phyloP scores from a whole-genome alignment of 129 eudicot genomes.

The Apium graveolens region DNA sequence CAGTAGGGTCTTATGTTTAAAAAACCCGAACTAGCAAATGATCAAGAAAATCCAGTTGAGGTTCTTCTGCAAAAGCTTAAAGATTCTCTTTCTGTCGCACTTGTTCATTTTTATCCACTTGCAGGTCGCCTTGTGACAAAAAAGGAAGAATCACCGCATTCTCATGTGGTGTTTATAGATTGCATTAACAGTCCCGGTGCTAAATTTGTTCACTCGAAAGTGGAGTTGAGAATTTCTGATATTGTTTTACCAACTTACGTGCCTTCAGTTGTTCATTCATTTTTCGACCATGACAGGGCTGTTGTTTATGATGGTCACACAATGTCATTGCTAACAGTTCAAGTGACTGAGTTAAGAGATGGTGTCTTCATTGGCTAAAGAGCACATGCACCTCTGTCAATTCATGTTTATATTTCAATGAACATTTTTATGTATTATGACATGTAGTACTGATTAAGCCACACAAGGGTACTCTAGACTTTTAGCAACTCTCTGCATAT shows the following conservation, averaged over 20 bases:
- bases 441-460: too few relatives aligned
- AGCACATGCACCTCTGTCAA: too few relatives aligned
- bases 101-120: slow-evolving; percentile 48
- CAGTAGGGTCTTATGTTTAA: slow-evolving; percentile 54
- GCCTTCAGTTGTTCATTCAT: slow-evolving; percentile 46
- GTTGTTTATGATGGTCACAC: slow-evolving; percentile 43
- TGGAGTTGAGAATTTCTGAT: slow-evolving; percentile 23
- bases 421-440: too few relatives aligned
- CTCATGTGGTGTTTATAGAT: slow-evolving; percentile 21
- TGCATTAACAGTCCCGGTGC: slow-evolving; percentile 54
- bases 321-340: slow-evolving; percentile 39
- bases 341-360: slow-evolving; percentile 48
- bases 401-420: too few relatives aligned
- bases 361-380: slow-evolving; percentile 62
- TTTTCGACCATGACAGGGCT: slow-evolving; percentile 46
- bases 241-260: slow-evolving; percentile 38
- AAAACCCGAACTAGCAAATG: slow-evolving; percentile 18
- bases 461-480: too few relatives aligned
- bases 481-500: too few relatives aligned
- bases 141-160: slow-evolving; percentile 25
- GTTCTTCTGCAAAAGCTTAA: slow-evolving; percentile 38
- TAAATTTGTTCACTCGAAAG: slow-evolving; percentile 33
- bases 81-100: slow-evolving; percentile 46
- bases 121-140: slow-evolving; percentile 49
- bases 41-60: slow-evolving; percentile 22